These are phyloP conservation scores for Avena insularis DNA, from an alignment of 176 grass and related monocot species.

Conservation along the genomic window DNA sequence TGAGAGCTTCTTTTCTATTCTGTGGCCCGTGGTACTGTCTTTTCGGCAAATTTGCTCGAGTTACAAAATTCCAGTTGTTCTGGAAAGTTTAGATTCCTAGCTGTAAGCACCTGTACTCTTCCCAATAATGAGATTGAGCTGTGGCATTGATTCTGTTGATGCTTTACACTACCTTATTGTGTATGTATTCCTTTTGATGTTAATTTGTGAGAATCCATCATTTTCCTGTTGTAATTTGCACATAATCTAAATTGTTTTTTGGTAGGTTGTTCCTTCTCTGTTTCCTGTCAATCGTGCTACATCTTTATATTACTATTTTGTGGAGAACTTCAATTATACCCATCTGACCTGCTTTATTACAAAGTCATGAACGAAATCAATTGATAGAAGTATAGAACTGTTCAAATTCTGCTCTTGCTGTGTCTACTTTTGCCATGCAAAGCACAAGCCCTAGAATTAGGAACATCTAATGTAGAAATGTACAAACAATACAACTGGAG, in stretches of 20 bases:
- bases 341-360: background rate
- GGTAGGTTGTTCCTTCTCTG: background rate
- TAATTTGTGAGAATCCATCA: background rate
- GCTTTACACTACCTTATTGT: background rate
- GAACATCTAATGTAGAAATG: background rate
- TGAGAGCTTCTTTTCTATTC: conserved; percentile 38
- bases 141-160: background rate
- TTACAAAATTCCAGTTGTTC: conserved; percentile 9
- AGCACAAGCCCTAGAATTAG: background rate
- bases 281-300: background rate
- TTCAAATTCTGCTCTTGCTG: background rate
- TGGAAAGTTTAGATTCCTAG: conserved; percentile 8
- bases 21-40: background rate
- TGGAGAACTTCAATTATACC: background rate
- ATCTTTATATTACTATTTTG: background rate
- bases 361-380: background rate
- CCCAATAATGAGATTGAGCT: conserved; percentile 17
- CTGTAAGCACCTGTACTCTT: background rate
- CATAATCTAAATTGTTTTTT: background rate
- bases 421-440: conserved; percentile 11
- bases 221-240: background rate
- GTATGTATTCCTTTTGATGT: background rate
- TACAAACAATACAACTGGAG: conserved; percentile 3
- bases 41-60: conserved; percentile 29
- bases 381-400: background rate